phyloP scores from a whole-genome alignment of 164 flowering plant species.

The Malania oleifera region DNA sequence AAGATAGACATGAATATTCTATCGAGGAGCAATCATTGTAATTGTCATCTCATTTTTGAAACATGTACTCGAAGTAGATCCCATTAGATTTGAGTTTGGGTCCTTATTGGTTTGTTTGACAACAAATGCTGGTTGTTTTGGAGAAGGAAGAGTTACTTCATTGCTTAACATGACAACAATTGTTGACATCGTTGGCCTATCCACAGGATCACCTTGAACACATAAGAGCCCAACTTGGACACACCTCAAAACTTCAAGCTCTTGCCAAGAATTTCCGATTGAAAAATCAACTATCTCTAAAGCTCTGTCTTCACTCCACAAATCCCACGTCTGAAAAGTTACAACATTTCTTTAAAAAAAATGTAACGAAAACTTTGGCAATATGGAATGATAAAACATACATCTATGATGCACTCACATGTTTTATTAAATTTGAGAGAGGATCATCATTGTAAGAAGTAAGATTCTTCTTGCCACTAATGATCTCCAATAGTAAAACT shows the following conservation, averaged over 20 bases:
- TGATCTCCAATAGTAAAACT: constrained; percentile 24
- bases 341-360: not conserved
- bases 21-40: constrained; percentile 1
- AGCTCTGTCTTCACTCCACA: constrained; percentile 25
- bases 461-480: constrained; percentile 17
- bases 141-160: constrained; percentile 8
- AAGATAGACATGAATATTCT: too few species aligned
- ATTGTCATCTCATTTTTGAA: constrained; percentile 14
- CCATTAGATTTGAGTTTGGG: too few species aligned
- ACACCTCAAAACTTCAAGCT: constrained; percentile 20
- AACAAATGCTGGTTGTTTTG: constrained; percentile 17
- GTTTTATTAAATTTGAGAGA: constrained; percentile 6
- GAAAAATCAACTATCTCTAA: constrained; percentile 18
- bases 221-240: constrained; percentile 33
- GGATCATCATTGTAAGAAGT: not conserved
- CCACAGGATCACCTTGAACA: constrained; percentile 18
- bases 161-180: constrained; percentile 17
- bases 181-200: constrained; percentile 20
- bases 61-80: not conserved
- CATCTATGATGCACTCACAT: constrained; percentile 9
- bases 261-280: constrained; percentile 8
- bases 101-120: not conserved
- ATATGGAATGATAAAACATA: not conserved
- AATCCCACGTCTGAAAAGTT: constrained; percentile 23
- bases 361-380: too few species aligned